phyloP scores from a whole-genome alignment of 192 early-diverging fungal species.

The Linnemannia elongata region DNA sequence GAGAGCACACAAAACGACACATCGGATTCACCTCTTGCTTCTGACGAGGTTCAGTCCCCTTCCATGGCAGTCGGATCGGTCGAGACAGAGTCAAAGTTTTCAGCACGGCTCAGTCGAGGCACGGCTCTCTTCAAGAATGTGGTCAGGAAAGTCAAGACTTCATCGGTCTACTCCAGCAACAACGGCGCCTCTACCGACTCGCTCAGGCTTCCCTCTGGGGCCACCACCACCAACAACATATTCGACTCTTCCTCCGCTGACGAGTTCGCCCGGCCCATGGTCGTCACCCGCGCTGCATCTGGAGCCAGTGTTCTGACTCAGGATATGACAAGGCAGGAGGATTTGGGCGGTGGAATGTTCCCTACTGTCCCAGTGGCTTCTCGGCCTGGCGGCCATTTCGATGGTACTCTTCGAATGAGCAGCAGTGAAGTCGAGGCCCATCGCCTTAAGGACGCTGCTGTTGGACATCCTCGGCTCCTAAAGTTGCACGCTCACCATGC shows the following conservation, averaged over 20 bases:
- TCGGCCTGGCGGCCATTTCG: slow-evolving; percentile 47
- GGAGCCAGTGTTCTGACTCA: slow-evolving; percentile 5
- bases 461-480: slow-evolving; percentile 27
- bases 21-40: too few relatives aligned
- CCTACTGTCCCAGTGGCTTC: slow-evolving; percentile 39
- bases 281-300: slow-evolving; percentile 5
- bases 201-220: background rate
- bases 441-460: background rate
- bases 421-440: slow-evolving; percentile 22
- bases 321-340: slow-evolving; percentile 11
- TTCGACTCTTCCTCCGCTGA: slow-evolving; percentile 9
- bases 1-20: background rate
- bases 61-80: background rate
- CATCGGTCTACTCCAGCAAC: slow-evolving; percentile 4
- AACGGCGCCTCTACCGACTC: slow-evolving; percentile 3
- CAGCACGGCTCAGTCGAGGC: slow-evolving; percentile 31
- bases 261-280: background rate
- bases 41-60: too few relatives aligned
- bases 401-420: slow-evolving; percentile 33
- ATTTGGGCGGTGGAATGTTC: slow-evolving; percentile 14
- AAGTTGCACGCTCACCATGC: slow-evolving; percentile 37
- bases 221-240: background rate
- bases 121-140: slow-evolving; percentile 27
- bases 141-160: slow-evolving; percentile 18
- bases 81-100: slow-evolving; percentile 5